Base-by-base conservation (phyloP, 2,329 filamentous ascomycete species). In the Mycosphaerella arachidis region DNA sequence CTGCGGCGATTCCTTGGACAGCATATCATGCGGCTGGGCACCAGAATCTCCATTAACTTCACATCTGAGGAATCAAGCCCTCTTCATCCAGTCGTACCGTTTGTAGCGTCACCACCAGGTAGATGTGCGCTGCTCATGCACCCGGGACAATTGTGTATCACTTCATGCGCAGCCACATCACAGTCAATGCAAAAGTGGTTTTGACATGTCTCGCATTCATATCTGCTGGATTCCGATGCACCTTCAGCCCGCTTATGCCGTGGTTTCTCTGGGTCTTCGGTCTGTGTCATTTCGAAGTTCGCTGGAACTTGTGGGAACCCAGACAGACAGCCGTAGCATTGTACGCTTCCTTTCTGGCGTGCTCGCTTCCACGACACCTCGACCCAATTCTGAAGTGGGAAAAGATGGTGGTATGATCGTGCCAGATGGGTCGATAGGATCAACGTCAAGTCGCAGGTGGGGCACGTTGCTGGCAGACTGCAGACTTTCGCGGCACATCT, bases 131-230 rank as follows among this genome's bases (percentile, higher is more conserved):
- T 69, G 53, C 78, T 78, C 68, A 87, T 88, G 74, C 94, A 99
- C 0, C 93, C 93, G 0, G 94, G 92, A 71, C 94, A 99, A 75
- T 97, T 97, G 73, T 99, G 93, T 55, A 96, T 84, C 12, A 95
- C 86, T 77, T 97, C 92, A 73, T 99, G 94, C 27, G 91, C 89
- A 77, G 94, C 97, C 27, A 97, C 86, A 74, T 99, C 94, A 74
- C 94, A 99, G 74, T 99, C 94, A 66, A 99, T 95, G 79, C 94
- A 99, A 73, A 97, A 99, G 76, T 97, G 93, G 61, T 90, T 87
- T 3, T 83, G 77, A 75, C 94, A 99, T n/a, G 88, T 86, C 67
- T 88, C 84, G 73, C 94, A 99, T 60, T 90, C 90, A 73, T 99
- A 99, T 55, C 94, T 81, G 52, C 89, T 87, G 71, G 89, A 94